Base-by-base conservation (phyloP, 2,329 filamentous ascomycete genomes). In the Penicillium sp. region DNA sequence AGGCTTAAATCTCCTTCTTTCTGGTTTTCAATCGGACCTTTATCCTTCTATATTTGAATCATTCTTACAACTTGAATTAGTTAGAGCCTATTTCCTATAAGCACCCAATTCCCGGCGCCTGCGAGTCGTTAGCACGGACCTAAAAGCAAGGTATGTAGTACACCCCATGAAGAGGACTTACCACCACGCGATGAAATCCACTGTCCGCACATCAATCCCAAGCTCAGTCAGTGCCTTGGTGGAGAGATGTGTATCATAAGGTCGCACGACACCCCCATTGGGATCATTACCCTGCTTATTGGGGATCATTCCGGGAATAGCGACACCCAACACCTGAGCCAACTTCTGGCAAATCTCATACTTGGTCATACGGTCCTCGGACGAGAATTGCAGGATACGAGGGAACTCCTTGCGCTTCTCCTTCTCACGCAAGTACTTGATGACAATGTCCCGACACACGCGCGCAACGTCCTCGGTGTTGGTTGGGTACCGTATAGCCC, bases 201-300 rank as follows among this genome's bases (percentile, higher is more conserved):
- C 83, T 0, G 90, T 91, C 45, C 83, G 79, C 55, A 93, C 85
- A 68, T 89, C 83, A 61, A 96, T 89, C 0, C 86, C 90, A 60
- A 96, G 71, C 15, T 90, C 85, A 72, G 84, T 84, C 62, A 96
- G 76, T 39, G 80, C 85, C 74, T 83, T 84, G 9, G 89, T 96
- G 67, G 90, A 92, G 45, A 97, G 79, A 74, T 96, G 91, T 66
- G 89, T 93, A 75, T 96, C 91, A 70, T 90, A 96, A 13, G 93
- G 92, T 62, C 92, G 82, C 76, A 92, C 85, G 0, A 92, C 89
- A 23, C 82, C 81, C 44, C 88, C 85, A 60, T 85, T 86, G 6
- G 87, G 86, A 62, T 90, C 88, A 71, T 89, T 89, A 38, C 89
- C 89, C 67, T 89, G 81, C 25, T 86, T 83, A 67, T 91, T 88